Conservation (phyloP, 148 eudicot genomes). For the Rhododendron kiyosumense region DNA sequence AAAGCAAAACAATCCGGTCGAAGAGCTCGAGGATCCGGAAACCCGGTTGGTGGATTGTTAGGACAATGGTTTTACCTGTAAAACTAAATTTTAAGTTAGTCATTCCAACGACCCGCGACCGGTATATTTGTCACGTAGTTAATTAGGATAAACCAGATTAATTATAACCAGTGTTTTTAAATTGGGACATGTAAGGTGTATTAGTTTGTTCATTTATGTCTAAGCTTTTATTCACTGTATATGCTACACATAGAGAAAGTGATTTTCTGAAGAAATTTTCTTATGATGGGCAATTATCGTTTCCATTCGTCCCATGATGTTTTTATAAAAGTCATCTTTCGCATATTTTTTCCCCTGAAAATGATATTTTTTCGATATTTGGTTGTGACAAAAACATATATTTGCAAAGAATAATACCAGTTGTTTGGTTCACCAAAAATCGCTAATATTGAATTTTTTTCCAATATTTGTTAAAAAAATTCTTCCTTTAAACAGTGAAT, state of each 20-base stretch:
- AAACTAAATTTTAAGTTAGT: not conserved
- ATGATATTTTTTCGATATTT: too few relatives aligned
- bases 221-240: too few relatives aligned
- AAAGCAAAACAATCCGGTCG: slow-evolving; percentile 58
- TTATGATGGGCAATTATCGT: too few relatives aligned
- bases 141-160: not conserved
- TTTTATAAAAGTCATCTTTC: not conserved
- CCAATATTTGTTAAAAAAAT: not conserved
- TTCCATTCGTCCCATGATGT: too few relatives aligned
- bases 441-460: not conserved
- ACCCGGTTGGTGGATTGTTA: slow-evolving; percentile 94
- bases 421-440: not conserved
- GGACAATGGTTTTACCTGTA: slow-evolving; percentile 53
- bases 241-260: not conserved
- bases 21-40: slow-evolving; percentile 74
- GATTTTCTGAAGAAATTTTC: too few relatives aligned
- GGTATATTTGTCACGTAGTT: not conserved
- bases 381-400: not conserved
- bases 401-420: not conserved
- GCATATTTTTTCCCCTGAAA: too few relatives aligned
- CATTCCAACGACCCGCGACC: not conserved
- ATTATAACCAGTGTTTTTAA: not conserved
- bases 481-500: not conserved
- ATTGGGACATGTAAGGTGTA: not conserved
- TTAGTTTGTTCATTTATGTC: not conserved